A percentile compares a stretch with the other conserved stretches of the same genome.
phyloP scores from a whole-genome alignment of 257 asterid genomes.

The Gentiana macrophylla region DNA sequence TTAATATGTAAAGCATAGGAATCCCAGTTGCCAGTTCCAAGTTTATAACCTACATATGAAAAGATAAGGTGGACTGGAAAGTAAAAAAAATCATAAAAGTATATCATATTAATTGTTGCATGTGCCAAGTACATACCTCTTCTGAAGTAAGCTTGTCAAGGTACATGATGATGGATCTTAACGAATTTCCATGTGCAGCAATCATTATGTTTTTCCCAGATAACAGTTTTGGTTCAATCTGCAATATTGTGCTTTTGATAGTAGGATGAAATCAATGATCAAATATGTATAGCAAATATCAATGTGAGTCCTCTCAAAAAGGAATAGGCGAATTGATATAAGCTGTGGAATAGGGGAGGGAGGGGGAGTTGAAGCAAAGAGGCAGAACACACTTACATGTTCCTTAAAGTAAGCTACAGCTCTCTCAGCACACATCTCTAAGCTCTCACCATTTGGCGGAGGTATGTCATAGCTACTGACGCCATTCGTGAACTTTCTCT shows the following conservation, averaged over 20 bases:
- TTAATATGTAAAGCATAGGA: conserved; percentile 93
- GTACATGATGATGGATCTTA: conserved; percentile 97
- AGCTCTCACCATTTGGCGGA: conserved; percentile 97
- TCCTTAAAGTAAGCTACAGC: conserved; percentile 92
- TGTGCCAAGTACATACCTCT: conserved; percentile 43
- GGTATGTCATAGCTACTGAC: conserved; percentile 94
- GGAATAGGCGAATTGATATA: too few species aligned
- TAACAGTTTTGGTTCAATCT: conserved; percentile 80
- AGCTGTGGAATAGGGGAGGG: neutral
- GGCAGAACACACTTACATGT: conserved; percentile 28
- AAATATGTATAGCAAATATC: neutral
- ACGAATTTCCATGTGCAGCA: conserved; percentile 97
- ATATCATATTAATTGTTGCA: neutral
- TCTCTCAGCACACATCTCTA: conserved; percentile 99
- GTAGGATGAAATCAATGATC: conserved; percentile 5
- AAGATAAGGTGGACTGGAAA: neutral
- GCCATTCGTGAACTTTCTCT: conserved; percentile 91
- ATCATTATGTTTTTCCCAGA: conserved; percentile 83
- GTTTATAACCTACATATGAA: conserved; percentile 63
- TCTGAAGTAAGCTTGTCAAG: conserved; percentile 91
- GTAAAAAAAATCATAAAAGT: conserved; percentile 2
- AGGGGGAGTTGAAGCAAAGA: neutral
- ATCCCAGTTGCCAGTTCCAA: conserved; percentile 94
- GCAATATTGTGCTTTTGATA: conserved; percentile 21
- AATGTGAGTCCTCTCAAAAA: too few species aligned